A percentile compares a stretch with the other conserved stretches of the same genome.
Conservation (phyloP, 495 filamentous ascomycete genomes). For the Penicillium longicatenatum region DNA sequence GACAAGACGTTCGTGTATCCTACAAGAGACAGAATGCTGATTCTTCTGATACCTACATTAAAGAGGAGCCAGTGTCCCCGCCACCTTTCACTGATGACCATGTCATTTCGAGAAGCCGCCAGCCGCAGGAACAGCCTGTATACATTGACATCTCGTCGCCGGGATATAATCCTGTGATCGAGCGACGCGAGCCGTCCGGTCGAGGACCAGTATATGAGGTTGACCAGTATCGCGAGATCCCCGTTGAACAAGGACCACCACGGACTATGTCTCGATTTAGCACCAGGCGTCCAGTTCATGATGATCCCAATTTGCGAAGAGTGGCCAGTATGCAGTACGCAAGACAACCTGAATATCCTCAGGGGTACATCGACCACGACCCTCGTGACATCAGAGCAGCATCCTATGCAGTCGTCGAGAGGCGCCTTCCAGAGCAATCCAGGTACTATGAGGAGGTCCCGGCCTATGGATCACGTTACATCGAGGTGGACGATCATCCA, state of each 20-base stretch:
- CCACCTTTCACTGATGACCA: slow-evolving; percentile 65
- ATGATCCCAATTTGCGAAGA: slow-evolving; percentile 59
- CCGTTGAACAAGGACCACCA: slow-evolving; percentile 37
- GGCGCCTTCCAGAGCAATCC: slow-evolving; percentile 45
- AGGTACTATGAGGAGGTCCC: slow-evolving; percentile 61
- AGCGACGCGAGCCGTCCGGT: slow-evolving; percentile 34
- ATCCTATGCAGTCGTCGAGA: slow-evolving; percentile 62
- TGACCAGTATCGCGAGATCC: slow-evolving; percentile 39
- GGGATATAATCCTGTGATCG: slow-evolving; percentile 44
- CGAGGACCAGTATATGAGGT: slow-evolving; percentile 39
- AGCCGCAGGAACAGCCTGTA: slow-evolving; percentile 47
- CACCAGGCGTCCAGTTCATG: slow-evolving; percentile 45
- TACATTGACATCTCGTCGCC: slow-evolving; percentile 54
- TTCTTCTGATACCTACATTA: slow-evolving; percentile 65
- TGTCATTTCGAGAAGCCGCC: slow-evolving; percentile 42
- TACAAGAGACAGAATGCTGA: slow-evolving; percentile 33
- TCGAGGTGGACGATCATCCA: slow-evolving; percentile 57
- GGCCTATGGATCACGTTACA: slow-evolving; percentile 43
- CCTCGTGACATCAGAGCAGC: slow-evolving; percentile 55
- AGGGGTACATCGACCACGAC: slow-evolving; percentile 46
- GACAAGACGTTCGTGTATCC: slow-evolving; percentile 29
- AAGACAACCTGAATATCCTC: slow-evolving; percentile 51
- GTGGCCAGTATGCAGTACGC: slow-evolving; percentile 60
- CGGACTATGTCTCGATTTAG: slow-evolving; percentile 46
- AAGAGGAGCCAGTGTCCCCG: slow-evolving; percentile 83